Conservation (phyloP, 164 flowering plant species). For the Dillenia turbinata region DNA sequence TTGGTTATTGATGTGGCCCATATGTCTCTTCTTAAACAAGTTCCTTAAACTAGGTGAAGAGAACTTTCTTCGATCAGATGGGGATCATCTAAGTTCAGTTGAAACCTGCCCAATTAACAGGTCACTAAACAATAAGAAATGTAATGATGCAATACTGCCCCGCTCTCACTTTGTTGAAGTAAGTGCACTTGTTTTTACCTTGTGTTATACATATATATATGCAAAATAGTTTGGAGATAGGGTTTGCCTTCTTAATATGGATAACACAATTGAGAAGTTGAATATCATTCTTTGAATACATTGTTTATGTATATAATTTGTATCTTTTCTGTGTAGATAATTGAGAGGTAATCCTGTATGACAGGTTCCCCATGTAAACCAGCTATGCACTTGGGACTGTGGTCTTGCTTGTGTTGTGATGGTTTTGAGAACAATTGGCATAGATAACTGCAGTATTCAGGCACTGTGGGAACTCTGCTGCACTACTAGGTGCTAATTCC, state of each 20-base stretch:
- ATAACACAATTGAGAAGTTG: too few species aligned
- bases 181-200: conserved; percentile 16
- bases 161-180: conserved; percentile 60
- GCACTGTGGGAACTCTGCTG: conserved; percentile 57
- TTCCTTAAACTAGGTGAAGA: conserved; percentile 49
- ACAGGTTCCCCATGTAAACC: conserved; percentile 87
- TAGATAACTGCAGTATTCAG: conserved; percentile 38
- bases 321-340: neutral
- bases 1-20: conserved; percentile 61
- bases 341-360: conserved; percentile 9
- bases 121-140: conserved; percentile 8
- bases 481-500: conserved; percentile 59
- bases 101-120: conserved; percentile 17
- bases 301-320: too few species aligned
- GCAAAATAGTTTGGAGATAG: too few species aligned
- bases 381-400: conserved; percentile 84
- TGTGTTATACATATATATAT: neutral
- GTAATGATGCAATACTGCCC: conserved; percentile 20
- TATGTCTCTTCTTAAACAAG: conserved; percentile 52
- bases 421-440: conserved; percentile 77
- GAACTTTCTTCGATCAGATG: conserved; percentile 18
- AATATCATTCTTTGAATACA: too few species aligned
- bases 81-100: conserved; percentile 15
- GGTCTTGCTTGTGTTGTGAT: conserved; percentile 95
- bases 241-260: too few species aligned